A percentile compares a stretch with the other conserved stretches of the same genome.
Conservation (phyloP, 371 early-diverging fungal genomes). For the Saksenaea oblongispora region DNA sequence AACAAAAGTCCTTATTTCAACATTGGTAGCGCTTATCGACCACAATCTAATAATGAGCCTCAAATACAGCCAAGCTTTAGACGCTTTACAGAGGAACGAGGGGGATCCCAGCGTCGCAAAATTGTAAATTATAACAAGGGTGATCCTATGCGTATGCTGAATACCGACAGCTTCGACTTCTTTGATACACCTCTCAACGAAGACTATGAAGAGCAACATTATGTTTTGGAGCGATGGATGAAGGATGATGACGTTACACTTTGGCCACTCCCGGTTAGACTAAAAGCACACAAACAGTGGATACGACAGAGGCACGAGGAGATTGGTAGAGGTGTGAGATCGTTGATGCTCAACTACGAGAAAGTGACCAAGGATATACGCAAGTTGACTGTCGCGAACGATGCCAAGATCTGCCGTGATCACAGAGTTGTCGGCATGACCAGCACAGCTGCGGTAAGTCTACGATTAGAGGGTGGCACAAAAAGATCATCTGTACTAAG, state of each 20-base stretch:
- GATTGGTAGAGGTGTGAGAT: conserved; percentile 26
- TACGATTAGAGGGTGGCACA: background rate
- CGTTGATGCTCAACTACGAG: conserved; percentile 37
- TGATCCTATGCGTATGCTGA: background rate
- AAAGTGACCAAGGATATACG: conserved; percentile 48
- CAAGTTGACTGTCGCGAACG: conserved; percentile 27
- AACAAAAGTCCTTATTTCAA: conserved; percentile 33
- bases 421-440: conserved; percentile 69
- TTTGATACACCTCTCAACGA: conserved; percentile 31
- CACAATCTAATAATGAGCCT: conserved; percentile 17
- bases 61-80: conserved; percentile 6
- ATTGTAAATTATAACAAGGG: conserved; percentile 44
- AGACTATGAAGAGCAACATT: conserved; percentile 8
- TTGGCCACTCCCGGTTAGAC: conserved; percentile 55
- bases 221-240: conserved; percentile 41
- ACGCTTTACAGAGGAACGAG: conserved; percentile 6
- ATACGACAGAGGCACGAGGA: conserved; percentile 33
- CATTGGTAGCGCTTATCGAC: conserved; percentile 35
- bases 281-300: conserved; percentile 62
- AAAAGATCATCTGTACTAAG: conserved; percentile 1
- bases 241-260: conserved; percentile 52
- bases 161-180: conserved; percentile 25
- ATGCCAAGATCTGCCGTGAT: conserved; percentile 49
- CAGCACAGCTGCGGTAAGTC: conserved; percentile 70
- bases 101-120: conserved; percentile 15